Percentiles rank a stretch among this genome's conserved stretches.
phyloP scores from a whole-genome alignment of 768 basidiomycete genomes.

The Phlebiopsis gigantea region DNA sequence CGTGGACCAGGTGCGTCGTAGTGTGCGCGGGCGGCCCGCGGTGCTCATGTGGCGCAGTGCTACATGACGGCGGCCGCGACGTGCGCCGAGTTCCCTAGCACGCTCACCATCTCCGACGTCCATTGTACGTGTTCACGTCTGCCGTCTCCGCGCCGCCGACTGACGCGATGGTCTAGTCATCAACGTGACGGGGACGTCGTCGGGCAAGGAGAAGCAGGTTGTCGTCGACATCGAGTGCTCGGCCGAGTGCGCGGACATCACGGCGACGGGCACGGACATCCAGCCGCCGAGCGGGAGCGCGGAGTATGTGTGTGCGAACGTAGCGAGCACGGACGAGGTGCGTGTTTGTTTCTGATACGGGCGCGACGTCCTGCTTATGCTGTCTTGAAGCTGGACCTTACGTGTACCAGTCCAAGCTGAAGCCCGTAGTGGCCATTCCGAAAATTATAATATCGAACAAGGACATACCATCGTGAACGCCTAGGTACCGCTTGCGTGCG shows the following conservation, averaged over 20 bases:
- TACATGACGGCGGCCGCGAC: conserved; percentile 28
- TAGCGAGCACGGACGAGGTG: conserved; percentile 27
- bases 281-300: conserved; percentile 28
- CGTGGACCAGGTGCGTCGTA: conserved; percentile 32
- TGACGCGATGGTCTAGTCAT: conserved; percentile 16
- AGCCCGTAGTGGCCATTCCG: too few relatives aligned
- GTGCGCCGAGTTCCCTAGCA: conserved; percentile 35
- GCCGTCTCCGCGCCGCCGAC: conserved; percentile 11
- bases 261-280: conserved; percentile 30
- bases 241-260: conserved; percentile 31
- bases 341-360: background rate
- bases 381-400: too few relatives aligned
- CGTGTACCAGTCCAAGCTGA: too few relatives aligned
- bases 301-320: conserved; percentile 33
- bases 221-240: conserved; percentile 41
- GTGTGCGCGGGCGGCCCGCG: background rate
- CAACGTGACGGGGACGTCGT: conserved; percentile 39
- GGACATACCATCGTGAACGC: too few relatives aligned
- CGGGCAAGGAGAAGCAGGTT: conserved; percentile 32
- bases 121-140: conserved; percentile 35
- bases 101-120: conserved; percentile 15
- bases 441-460: too few relatives aligned
- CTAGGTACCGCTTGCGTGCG: too few relatives aligned
- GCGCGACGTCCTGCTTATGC: too few relatives aligned
- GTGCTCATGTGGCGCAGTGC: conserved; percentile 30